Conservation (phyloP, 2,329 filamentous ascomycete species). For the Gaeumannomyces tritici region DNA sequence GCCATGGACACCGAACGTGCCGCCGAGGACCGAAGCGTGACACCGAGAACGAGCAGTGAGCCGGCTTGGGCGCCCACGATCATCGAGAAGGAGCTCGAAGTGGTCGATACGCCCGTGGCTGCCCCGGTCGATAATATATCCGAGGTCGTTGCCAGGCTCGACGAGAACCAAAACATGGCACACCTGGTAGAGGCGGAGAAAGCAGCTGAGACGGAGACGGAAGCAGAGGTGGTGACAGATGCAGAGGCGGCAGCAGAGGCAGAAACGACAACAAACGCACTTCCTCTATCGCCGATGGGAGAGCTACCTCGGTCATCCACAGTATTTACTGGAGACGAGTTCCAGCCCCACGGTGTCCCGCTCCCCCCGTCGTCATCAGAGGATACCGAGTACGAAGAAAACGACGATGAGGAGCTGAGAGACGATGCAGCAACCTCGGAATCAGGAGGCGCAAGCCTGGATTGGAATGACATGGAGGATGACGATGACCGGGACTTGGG, state of each 20-base stretch:
- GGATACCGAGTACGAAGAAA: not conserved
- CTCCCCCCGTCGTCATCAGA: not conserved
- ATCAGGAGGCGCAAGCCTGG: not conserved
- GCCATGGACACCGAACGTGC: not conserved
- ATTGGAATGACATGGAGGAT: not conserved
- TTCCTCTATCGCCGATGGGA: not conserved
- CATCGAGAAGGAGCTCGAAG: not conserved
- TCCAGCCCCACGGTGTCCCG: not conserved
- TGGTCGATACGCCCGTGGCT: not conserved
- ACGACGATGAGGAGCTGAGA: not conserved
- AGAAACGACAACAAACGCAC: not conserved
- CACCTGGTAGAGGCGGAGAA: not conserved
- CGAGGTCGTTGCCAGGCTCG: not conserved
- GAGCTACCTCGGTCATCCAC: not conserved
- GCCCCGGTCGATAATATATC: not conserved
- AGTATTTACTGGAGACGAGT: not conserved
- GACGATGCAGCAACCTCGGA: not conserved
- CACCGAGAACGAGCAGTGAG: constrained; percentile 1
- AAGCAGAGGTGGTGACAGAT: not conserved
- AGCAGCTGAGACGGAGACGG: too few species aligned
- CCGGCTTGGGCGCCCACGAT: not conserved
- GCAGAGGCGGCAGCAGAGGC: not conserved
- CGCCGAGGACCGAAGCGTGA: not conserved
- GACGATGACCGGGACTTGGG: not conserved
- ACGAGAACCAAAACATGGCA: not conserved